Evolutionary conservation across 805 yeast genomes (phyloP).

Genomic region (Suhomyces kilbournensis): DNA sequence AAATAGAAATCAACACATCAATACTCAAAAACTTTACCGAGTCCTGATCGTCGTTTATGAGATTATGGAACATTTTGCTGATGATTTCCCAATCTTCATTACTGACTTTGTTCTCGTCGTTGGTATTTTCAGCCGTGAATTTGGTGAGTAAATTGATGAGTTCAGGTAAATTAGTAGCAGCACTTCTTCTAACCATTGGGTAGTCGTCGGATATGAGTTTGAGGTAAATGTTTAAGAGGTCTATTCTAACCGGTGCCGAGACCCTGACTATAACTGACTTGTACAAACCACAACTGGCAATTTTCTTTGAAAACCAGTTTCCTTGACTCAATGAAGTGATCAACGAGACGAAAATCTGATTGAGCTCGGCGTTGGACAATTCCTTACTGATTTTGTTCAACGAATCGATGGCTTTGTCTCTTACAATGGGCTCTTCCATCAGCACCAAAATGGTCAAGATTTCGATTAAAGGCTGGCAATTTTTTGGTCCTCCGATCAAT

Average conservation of each 20-base stretch:
- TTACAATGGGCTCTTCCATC: conserved; percentile 92
- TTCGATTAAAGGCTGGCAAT: conserved; percentile 52
- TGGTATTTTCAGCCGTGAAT: conserved; percentile 41
- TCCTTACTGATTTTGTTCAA: conserved; percentile 66
- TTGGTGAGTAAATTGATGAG: conserved; percentile 55
- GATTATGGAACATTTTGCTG: conserved; percentile 74
- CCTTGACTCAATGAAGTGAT: conserved; percentile 77
- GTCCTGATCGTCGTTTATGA: conserved; percentile 87
- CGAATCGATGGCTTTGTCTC: conserved; percentile 91
- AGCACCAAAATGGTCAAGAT: conserved; percentile 82
- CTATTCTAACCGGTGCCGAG: conserved; percentile 51
- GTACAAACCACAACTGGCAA: conserved; percentile 88
- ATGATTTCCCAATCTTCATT: conserved; percentile 74
- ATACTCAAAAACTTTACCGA: conserved; percentile 88
- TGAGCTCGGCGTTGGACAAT: conserved; percentile 61
- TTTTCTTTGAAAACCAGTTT: conserved; percentile 92
- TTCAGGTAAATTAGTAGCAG: conserved; percentile 79
- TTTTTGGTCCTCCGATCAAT: conserved; percentile 72
- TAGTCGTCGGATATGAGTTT: conserved; percentile 84
- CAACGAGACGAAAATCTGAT: conserved; percentile 67
- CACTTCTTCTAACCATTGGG: conserved; percentile 96
- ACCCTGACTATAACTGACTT: conserved; percentile 64
- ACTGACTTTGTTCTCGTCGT: conserved; percentile 35
- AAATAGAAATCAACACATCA: conserved; percentile 80
- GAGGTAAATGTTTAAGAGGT: conserved; percentile 62